Conservation (phyloP, 192 early-diverging fungal species). For the Linderina pennispora region DNA sequence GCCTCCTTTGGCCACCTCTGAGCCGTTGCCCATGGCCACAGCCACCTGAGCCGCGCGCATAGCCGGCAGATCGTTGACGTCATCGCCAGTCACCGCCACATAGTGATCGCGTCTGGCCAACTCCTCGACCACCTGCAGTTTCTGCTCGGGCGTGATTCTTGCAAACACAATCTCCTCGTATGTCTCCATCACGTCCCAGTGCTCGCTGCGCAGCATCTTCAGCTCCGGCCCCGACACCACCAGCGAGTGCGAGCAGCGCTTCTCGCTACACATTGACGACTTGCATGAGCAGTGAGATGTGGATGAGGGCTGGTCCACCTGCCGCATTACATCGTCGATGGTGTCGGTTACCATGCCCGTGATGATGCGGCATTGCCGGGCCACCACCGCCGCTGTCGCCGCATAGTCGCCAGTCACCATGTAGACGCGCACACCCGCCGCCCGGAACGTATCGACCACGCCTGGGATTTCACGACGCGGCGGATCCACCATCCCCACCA, state of each 20-base stretch:
- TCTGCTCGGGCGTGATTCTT: constrained; percentile 84
- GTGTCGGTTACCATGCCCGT: constrained; percentile 24
- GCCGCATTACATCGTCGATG: constrained; percentile 22
- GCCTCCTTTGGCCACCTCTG: constrained; percentile 72
- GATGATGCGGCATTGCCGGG: constrained; percentile 71
- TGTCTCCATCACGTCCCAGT: constrained; percentile 63
- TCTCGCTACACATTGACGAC: background rate
- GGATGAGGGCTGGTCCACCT: background rate
- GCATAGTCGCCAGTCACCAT: constrained; percentile 85
- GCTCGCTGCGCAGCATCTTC: constrained; percentile 46
- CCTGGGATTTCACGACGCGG: constrained; percentile 67
- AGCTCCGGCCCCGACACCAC: constrained; percentile 66
- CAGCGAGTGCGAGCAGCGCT: constrained; percentile 21
- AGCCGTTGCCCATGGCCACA: constrained; percentile 80
- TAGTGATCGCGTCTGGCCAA: constrained; percentile 60
- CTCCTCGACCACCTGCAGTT: constrained; percentile 73
- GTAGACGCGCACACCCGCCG: constrained; percentile 67
- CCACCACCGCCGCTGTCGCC: constrained; percentile 74
- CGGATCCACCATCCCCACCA: constrained; percentile 78
- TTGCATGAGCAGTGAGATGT: background rate
- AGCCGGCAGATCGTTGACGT: constrained; percentile 89
- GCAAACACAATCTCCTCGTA: constrained; percentile 83
- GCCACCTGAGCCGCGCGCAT: constrained; percentile 86
- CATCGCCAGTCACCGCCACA: constrained; percentile 91
- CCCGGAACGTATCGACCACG: constrained; percentile 53